These are phyloP conservation scores for Fusarium subtropicale DNA, from an alignment of 2,329 filamentous ascomycete species.

Conservation along the genomic window DNA sequence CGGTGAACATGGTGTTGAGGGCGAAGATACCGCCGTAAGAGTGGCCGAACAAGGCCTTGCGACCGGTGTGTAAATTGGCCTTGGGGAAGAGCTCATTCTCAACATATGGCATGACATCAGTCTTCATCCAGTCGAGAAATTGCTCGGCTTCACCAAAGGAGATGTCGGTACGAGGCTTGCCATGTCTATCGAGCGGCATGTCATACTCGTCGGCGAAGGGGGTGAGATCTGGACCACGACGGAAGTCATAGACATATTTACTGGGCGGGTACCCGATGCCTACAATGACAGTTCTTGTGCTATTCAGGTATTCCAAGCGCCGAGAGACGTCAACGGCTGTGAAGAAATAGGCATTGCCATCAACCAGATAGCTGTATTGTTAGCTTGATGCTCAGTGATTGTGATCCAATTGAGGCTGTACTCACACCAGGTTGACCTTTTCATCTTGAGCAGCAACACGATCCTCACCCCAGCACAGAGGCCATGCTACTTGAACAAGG, in stretches of 20 bases:
- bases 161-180: conserved; percentile 44
- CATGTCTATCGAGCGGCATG: conserved; percentile 40
- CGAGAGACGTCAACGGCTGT: conserved; percentile 50
- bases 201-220: conserved; percentile 46
- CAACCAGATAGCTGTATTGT: conserved; percentile 48
- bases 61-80: conserved; percentile 49
- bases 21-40: conserved; percentile 62
- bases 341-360: conserved; percentile 53
- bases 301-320: conserved; percentile 44
- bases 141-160: conserved; percentile 57
- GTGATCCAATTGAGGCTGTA: background rate
- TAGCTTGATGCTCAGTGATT: background rate
- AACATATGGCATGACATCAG: conserved; percentile 53
- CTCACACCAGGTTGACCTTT: conserved; percentile 45
- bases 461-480: conserved; percentile 46
- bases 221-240: conserved; percentile 49
- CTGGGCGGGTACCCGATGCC: conserved; percentile 50
- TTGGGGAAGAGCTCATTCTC: conserved; percentile 44
- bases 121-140: conserved; percentile 58
- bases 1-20: conserved; percentile 57
- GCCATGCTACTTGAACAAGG: conserved; percentile 49
- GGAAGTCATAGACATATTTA: conserved; percentile 47
- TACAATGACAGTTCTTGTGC: conserved; percentile 48
- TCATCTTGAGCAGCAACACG: conserved; percentile 41
- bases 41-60: conserved; percentile 61